A percentile compares a stretch with the other conserved stretches of the same genome.
Evolutionary conservation across 345 rosid genomes (phyloP).

Genomic region (Heritiera littoralis): DNA sequence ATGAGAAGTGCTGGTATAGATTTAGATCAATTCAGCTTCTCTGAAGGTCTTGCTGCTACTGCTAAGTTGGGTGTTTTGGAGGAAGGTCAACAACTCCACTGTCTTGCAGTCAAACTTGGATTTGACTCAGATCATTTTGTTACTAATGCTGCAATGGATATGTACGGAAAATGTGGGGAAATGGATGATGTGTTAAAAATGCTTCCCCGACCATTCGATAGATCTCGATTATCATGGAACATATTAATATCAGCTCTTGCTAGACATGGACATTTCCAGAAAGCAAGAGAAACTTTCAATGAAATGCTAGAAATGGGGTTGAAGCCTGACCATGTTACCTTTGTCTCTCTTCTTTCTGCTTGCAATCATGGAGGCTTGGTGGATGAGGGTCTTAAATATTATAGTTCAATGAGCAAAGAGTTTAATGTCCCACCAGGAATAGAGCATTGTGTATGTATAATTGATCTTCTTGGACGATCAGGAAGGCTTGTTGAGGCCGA

Average conservation of each 20-base stretch:
- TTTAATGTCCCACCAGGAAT: constrained; percentile 53
- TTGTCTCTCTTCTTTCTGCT: constrained; percentile 84
- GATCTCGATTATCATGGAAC: constrained; percentile 78
- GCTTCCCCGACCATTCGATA: constrained; percentile 45
- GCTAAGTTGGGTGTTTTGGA: constrained; percentile 77
- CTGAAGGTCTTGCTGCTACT: constrained; percentile 75
- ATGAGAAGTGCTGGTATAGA: constrained; percentile 57
- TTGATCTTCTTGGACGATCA: constrained; percentile 88
- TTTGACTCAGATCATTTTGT: constrained; percentile 57
- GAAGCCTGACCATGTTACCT: constrained; percentile 83
- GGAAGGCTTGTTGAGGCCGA: constrained; percentile 77
- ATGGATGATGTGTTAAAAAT: constrained; percentile 54
- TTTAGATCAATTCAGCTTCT: constrained; percentile 74
- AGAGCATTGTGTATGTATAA: constrained; percentile 82
- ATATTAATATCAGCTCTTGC: constrained; percentile 77
- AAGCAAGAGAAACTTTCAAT: constrained; percentile 68
- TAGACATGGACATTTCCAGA: constrained; percentile 63
- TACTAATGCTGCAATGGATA: constrained; percentile 71
- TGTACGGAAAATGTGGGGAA: constrained; percentile 92
- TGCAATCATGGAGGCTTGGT: constrained; percentile 88
- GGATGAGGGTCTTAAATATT: constrained; percentile 73
- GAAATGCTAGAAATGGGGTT: constrained; percentile 64
- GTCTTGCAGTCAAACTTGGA: constrained; percentile 66
- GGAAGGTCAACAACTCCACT: constrained; percentile 83
- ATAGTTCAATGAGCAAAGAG: constrained; percentile 55